phyloP scores from a whole-genome alignment of 495 filamentous ascomycete genomes.

The Penicillium cataractarum region DNA sequence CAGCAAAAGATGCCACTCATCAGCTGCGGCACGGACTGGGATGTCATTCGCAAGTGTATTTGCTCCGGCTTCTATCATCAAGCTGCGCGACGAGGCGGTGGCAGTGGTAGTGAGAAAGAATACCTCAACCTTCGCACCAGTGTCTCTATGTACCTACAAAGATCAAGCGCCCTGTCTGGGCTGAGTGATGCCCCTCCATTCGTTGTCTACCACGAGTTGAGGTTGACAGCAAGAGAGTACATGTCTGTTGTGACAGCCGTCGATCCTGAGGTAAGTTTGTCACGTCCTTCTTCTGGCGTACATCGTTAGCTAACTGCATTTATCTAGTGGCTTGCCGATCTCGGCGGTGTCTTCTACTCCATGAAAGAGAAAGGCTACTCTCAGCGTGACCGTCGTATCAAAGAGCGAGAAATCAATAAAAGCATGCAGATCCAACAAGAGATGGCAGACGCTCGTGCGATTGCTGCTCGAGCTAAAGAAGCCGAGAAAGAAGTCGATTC shows the following conservation, averaged over 20 bases:
- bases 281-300: not conserved
- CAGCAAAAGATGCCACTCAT: slow-evolving; percentile 86
- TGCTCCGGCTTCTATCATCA: slow-evolving; percentile 98
- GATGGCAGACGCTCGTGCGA: slow-evolving; percentile 67
- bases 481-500: slow-evolving; percentile 44
- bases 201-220: slow-evolving; percentile 97
- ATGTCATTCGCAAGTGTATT: slow-evolving; percentile 92
- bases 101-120: slow-evolving; percentile 86
- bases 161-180: slow-evolving; percentile 90
- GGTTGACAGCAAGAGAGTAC: slow-evolving; percentile 96
- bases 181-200: slow-evolving; percentile 94
- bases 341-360: slow-evolving; percentile 98
- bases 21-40: slow-evolving; percentile 96
- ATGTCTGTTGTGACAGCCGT: slow-evolving; percentile 98
- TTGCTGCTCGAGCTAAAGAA: slow-evolving; percentile 57
- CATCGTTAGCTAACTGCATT: slow-evolving; percentile 20
- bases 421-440: slow-evolving; percentile 94
- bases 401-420: slow-evolving; percentile 90
- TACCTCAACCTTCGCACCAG: slow-evolving; percentile 95
- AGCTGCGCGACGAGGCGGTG: slow-evolving; percentile 83
- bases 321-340: slow-evolving; percentile 84
- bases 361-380: slow-evolving; percentile 98
- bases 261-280: slow-evolving; percentile 73
- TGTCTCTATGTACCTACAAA: slow-evolving; percentile 91
- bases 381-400: slow-evolving; percentile 82